Evolutionary conservation across 2,329 filamentous ascomycete genomes (phyloP).

Genomic region (Fusarium nematophilum): DNA sequence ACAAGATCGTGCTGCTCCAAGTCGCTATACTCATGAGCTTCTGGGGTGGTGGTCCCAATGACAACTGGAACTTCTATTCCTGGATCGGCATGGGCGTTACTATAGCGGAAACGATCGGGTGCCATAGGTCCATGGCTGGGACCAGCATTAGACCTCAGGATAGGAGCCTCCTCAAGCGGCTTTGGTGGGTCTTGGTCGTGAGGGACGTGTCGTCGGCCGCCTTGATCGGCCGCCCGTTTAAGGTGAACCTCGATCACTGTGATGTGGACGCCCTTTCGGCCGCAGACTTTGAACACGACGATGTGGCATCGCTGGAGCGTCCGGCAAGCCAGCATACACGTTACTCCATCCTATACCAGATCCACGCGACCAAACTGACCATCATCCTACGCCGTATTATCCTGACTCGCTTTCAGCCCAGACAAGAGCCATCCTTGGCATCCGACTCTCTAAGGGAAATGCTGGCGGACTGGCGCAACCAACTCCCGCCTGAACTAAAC

Average conservation of each 20-base stretch:
- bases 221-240: neutral
- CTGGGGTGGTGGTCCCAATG: neutral
- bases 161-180: neutral
- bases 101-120: neutral
- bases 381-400: neutral
- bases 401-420: neutral
- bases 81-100: conserved; percentile 2
- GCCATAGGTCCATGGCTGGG: neutral
- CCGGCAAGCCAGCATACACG: neutral
- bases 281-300: neutral
- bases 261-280: neutral
- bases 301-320: neutral
- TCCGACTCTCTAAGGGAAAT: no score
- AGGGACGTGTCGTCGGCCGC: neutral
- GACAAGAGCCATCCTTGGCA: neutral
- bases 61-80: neutral
- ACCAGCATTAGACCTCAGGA: neutral
- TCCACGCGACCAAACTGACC: neutral
- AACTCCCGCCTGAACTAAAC: no score
- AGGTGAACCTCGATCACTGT: conserved; percentile 1
- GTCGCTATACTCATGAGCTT: neutral
- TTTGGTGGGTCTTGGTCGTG: conserved; percentile 3
- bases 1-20: conserved; percentile 4
- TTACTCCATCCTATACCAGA: neutral
- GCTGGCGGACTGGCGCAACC: neutral